Base-by-base conservation (phyloP, 208 protist genomes). In the Wallacemonas sp. region DNA sequence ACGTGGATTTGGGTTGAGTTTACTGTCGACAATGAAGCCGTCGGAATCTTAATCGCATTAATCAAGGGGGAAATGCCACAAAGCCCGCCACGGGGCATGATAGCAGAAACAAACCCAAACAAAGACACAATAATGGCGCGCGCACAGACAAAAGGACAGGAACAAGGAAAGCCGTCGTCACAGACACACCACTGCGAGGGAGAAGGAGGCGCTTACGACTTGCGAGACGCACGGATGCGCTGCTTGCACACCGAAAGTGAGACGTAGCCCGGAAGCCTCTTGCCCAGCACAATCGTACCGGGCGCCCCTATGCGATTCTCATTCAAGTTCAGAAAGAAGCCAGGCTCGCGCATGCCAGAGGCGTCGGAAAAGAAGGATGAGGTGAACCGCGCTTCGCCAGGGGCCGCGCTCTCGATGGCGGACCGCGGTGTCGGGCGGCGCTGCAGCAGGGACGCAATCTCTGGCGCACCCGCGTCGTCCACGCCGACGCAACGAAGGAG, bases 281-380 rank as follows among this genome's bases (percentile, higher is more conserved):
- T 87, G 2, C 89, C 86, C 4, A 94, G 46, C 1, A 72, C 46
- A 1, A 61, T 41, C 5, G 85, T 93, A 10, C 88, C 86, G 16
- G 44, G 57, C 29, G 77, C 70, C 26, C 91, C 88, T 49, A 96
- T 89, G 38, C 74, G 67, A 70, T 96, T 96, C 57, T 92, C 82
- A 62, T 93, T 94, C 28, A 94, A 42, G 57, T 92, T 92, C 23
- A 94, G 46, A 57, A 86, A 91, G 46, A 96, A 95, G n/a, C 67
- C 79, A 0, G 70, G 61, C 33, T 72, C 42, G 12, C 57, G 57
- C 1, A 67, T 44, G 3, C 72, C 70, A 23, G 22, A 68, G 18
- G 29, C 63, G 46, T 59, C 46, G 61, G 65, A 59, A 65, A 75
- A 44, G 38, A 59, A 32, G 41, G 57, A 64, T 16, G 57, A 50